Evolutionary conservation across 2,329 filamentous ascomycete genomes (phyloP).

Genomic region (Diaporthe citri): DNA sequence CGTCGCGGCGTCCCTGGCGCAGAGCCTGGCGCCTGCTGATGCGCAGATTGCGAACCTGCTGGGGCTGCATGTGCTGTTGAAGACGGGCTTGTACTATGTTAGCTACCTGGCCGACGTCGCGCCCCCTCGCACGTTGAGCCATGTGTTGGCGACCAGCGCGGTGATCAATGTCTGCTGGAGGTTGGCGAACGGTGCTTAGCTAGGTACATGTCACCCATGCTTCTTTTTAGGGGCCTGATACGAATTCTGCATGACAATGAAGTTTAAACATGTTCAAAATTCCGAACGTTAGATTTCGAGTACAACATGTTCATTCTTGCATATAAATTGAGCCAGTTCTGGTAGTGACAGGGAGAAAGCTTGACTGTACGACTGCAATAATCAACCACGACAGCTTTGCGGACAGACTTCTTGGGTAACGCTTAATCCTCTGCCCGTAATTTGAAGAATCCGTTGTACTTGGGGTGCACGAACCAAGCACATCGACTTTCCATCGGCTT

Average conservation of each 20-base stretch:
- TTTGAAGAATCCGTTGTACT: background rate
- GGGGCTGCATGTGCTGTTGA: slow-evolving; percentile 32
- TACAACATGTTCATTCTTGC: too few relatives aligned
- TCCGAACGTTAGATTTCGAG: too few relatives aligned
- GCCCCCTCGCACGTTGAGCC: slow-evolving; percentile 27
- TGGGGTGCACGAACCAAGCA: slow-evolving; percentile 2
- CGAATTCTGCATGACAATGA: background rate
- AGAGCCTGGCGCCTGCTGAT: slow-evolving; percentile 32
- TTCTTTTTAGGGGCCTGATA: too few relatives aligned
- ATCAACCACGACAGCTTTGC: background rate
- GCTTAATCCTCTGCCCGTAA: background rate
- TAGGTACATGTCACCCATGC: background rate
- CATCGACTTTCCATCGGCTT: background rate
- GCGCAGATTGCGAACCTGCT: slow-evolving; percentile 29
- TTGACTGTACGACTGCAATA: background rate
- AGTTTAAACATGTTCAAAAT: background rate
- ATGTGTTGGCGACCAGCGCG: slow-evolving; percentile 30
- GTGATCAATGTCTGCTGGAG: slow-evolving; percentile 32
- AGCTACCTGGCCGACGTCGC: slow-evolving; percentile 21
- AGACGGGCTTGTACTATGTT: slow-evolving; percentile 32
- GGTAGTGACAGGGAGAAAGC: too few relatives aligned
- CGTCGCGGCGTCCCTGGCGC: slow-evolving; percentile 32
- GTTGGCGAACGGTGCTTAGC: slow-evolving; percentile 23
- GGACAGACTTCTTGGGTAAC: background rate
- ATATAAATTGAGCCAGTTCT: too few relatives aligned